A percentile compares a stretch with the other conserved stretches of the same genome.
phyloP scores from a whole-genome alignment of 202 grass and related monocot species.

The Saccharum hybrid region DNA sequence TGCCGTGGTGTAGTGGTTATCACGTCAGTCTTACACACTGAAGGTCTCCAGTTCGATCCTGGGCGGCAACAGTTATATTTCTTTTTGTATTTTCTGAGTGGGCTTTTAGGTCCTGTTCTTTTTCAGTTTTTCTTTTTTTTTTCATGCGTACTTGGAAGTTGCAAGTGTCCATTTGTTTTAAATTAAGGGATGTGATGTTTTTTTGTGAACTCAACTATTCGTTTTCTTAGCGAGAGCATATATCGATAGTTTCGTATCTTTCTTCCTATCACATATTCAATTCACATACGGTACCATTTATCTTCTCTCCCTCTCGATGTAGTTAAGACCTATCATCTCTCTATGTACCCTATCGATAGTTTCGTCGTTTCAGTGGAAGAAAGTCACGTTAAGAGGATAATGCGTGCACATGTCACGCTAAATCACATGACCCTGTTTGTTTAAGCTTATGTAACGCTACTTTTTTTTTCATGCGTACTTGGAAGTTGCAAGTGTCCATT shows the following conservation, averaged over 20 bases:
- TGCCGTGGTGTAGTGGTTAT: constrained; percentile 98
- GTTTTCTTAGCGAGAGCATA: background rate
- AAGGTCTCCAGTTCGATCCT: constrained; percentile 94
- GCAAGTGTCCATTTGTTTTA: background rate
- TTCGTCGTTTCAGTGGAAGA: background rate
- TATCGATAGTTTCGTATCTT: background rate
- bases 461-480: no score
- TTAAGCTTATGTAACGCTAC: no score
- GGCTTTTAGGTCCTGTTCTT: background rate
- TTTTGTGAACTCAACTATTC: background rate
- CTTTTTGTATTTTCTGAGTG: no score
- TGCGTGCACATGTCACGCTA: no score
- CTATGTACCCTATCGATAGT: background rate
- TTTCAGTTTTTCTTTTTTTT: background rate
- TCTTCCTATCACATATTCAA: background rate
- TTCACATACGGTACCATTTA: no score
- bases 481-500: no score
- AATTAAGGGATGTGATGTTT: background rate
- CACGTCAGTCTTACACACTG: constrained; percentile 96
- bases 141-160: no score
- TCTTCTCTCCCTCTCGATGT: no score
- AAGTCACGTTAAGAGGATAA: background rate
- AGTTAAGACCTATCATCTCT: no score
- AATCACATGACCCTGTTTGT: background rate
- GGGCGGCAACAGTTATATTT: constrained; percentile 91